These are phyloP conservation scores for Agaricus bisporus DNA, from an alignment of 768 basidiomycete genomes.

Conservation along the genomic window DNA sequence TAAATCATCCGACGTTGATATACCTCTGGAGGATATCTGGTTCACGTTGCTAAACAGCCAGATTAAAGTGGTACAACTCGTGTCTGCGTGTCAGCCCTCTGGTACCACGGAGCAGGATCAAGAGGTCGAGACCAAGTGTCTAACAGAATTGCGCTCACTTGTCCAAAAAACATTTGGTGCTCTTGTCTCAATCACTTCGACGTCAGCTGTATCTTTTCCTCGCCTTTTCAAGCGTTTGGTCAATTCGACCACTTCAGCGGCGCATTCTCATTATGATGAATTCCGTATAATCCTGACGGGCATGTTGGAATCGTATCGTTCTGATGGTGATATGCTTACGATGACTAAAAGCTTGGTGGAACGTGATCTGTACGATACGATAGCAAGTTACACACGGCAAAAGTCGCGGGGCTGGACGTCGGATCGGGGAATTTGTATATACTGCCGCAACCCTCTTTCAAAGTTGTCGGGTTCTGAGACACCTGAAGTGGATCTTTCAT, in stretches of 20 bases:
- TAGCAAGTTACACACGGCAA: slow-evolving; percentile 54
- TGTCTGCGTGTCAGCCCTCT: slow-evolving; percentile 38
- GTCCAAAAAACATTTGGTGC: slow-evolving; percentile 82
- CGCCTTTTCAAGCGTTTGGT: slow-evolving; percentile 89
- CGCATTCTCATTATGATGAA: slow-evolving; percentile 76
- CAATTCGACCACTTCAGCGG: slow-evolving; percentile 55
- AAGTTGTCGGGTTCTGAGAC: not conserved
- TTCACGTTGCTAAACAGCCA: slow-evolving; percentile 79
- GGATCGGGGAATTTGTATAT: slow-evolving; percentile 38
- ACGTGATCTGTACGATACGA: slow-evolving; percentile 72
- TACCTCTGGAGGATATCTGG: slow-evolving; percentile 81
- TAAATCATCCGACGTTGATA: slow-evolving; percentile 28
- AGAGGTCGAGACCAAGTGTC: slow-evolving; percentile 11
- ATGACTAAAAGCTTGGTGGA: slow-evolving; percentile 81
- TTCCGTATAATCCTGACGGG: slow-evolving; percentile 86
- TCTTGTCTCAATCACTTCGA: slow-evolving; percentile 79
- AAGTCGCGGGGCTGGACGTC: slow-evolving; percentile 60
- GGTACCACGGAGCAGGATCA: not conserved
- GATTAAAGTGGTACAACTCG: slow-evolving; percentile 68
- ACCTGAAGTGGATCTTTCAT: slow-evolving; percentile 14
- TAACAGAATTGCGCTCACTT: slow-evolving; percentile 58
- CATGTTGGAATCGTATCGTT: slow-evolving; percentile 94
- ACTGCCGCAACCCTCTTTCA: slow-evolving; percentile 44
- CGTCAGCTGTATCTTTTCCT: slow-evolving; percentile 82
- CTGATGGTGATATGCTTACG: slow-evolving; percentile 83